These are phyloP conservation scores for Begonia fuchsioides DNA, from an alignment of 306 rosid species.

Conservation along the genomic window DNA sequence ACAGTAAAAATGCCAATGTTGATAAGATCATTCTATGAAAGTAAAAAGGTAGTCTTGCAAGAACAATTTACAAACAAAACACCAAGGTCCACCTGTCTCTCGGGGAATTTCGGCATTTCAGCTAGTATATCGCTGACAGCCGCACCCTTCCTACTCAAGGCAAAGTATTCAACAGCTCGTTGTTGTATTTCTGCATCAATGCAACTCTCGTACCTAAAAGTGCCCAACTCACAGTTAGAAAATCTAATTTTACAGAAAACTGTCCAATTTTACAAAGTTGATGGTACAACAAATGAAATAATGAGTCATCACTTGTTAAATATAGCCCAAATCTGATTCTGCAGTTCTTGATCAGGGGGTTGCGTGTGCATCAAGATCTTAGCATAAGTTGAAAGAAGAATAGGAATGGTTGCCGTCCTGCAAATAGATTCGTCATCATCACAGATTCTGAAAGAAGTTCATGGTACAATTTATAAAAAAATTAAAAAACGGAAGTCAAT, in stretches of 20 bases:
- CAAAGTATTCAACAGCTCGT: conserved; percentile 88
- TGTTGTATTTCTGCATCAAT: conserved; percentile 98
- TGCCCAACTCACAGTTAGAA: conserved; percentile 16
- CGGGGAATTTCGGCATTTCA: conserved; percentile 99
- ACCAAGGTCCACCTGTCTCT: conserved; percentile 64
- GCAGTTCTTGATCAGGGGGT: conserved; percentile 93
- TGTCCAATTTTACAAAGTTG: no score
- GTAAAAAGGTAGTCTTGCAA: background rate
- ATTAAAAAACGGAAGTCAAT: conserved; percentile 5
- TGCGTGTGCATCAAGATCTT: conserved; percentile 94
- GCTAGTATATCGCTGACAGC: conserved; percentile 78
- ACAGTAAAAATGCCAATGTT: no score
- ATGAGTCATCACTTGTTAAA: conserved; percentile 40
- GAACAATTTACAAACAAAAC: conserved; percentile 7
- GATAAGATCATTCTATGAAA: no score
- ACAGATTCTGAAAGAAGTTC: conserved; percentile 10
- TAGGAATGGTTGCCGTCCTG: conserved; percentile 75
- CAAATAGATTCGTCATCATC: conserved; percentile 22
- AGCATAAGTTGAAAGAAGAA: conserved; percentile 95
- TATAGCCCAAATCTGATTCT: conserved; percentile 89
- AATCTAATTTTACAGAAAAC: conserved; percentile 3
- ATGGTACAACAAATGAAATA: no score
- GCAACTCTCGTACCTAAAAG: conserved; percentile 83
- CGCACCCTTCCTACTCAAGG: conserved; percentile 87
- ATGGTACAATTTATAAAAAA: background rate